Conservation (phyloP, 371 early-diverging fungal genomes). For the Lichtheimia ramosa region DNA sequence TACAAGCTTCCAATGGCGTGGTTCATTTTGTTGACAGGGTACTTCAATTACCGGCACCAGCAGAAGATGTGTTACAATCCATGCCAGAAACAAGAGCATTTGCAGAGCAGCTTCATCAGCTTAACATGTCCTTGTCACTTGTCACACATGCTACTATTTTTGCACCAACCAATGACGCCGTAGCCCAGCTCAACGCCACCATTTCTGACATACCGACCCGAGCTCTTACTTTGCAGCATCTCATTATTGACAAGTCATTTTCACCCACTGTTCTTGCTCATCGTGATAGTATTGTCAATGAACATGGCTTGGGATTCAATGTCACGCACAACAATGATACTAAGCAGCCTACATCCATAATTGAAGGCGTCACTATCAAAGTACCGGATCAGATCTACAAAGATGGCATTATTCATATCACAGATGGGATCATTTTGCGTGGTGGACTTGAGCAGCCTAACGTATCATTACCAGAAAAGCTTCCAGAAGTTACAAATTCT, state of each 20-base stretch:
- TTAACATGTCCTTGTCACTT: slow-evolving; percentile 5
- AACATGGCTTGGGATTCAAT: slow-evolving; percentile 3
- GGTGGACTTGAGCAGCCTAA: slow-evolving; percentile 43
- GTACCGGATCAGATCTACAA: slow-evolving; percentile 7
- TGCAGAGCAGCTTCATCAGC: background rate
- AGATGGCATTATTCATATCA: slow-evolving; percentile 9
- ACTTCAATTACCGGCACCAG: background rate
- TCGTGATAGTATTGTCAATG: slow-evolving; percentile 1
- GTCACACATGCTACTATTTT: slow-evolving; percentile 11
- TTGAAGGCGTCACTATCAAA: slow-evolving; percentile 1
- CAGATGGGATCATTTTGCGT: slow-evolving; percentile 13
- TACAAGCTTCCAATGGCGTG: slow-evolving; percentile 8
- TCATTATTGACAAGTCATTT: slow-evolving; percentile 3
- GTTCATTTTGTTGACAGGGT: slow-evolving; percentile 1
- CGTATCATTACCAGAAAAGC: slow-evolving; percentile 39
- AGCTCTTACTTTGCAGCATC: background rate
- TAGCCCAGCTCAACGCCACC: background rate
- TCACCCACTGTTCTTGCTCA: background rate
- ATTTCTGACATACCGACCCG: background rate
- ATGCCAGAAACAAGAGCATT: slow-evolving; percentile 7
- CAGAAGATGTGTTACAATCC: background rate
- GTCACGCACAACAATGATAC: background rate
- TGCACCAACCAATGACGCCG: slow-evolving; percentile 14
- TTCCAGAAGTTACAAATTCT: background rate
- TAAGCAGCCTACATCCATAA: background rate